These are phyloP conservation scores for Zygoascus biomembranicola DNA, from an alignment of 805 yeast genomes.

Conservation along the genomic window DNA sequence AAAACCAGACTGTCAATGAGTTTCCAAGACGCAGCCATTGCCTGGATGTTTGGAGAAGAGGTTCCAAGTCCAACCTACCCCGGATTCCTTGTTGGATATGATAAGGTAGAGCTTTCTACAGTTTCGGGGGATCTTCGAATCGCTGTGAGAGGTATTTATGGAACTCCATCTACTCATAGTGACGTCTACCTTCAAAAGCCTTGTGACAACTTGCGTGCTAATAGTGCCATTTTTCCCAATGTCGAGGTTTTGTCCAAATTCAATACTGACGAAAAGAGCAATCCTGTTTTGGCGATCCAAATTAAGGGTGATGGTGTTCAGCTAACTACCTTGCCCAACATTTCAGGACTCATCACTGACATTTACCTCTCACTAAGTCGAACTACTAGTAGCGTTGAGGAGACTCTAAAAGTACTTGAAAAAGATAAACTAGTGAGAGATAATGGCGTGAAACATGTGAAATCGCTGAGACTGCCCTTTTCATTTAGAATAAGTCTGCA, in stretches of 20 bases:
- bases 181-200: constrained; percentile 2
- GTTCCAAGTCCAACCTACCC: constrained; percentile 31
- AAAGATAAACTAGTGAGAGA: background rate
- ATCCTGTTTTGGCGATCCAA: background rate
- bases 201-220: constrained; percentile 10
- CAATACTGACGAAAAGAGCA: background rate
- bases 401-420: constrained; percentile 30
- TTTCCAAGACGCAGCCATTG: background rate
- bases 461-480: constrained; percentile 14
- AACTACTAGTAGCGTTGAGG: constrained; percentile 35
- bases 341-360: constrained; percentile 30
- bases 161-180: constrained; percentile 63
- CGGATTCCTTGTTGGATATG: constrained; percentile 75
- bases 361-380: background rate
- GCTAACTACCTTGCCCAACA: constrained; percentile 20
- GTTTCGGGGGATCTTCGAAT: constrained; percentile 58
- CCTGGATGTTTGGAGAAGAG: background rate
- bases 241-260: constrained; percentile 14
- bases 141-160: constrained; percentile 57
- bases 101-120: constrained; percentile 57
- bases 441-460: background rate
- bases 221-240: constrained; percentile 23
- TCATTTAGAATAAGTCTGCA: constrained; percentile 12
- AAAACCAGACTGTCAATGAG: background rate
- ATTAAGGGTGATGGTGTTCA: constrained; percentile 23